Evolutionary conservation across 805 yeast species (phyloP).

Genomic region (Metschnikowia peoriensis): DNA sequence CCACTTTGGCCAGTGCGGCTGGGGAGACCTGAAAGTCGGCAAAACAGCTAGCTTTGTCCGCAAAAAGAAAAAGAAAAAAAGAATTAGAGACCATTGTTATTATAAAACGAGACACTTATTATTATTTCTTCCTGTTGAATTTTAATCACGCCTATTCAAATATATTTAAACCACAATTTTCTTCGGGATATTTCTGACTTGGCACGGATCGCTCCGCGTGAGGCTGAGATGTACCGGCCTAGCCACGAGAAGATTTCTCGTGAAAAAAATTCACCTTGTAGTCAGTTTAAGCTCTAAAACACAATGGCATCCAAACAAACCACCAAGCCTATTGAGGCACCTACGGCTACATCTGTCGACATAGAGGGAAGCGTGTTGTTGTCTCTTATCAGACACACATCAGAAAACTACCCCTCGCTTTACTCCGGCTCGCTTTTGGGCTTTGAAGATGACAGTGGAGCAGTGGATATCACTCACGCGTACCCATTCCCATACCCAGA

Average conservation of each 20-base stretch:
- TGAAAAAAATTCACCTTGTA: conserved; percentile 14
- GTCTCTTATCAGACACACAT: conserved; percentile 64
- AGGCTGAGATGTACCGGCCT: conserved; percentile 14
- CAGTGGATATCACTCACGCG: conserved; percentile 53
- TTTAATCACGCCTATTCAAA: no score
- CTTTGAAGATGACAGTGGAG: conserved; percentile 55
- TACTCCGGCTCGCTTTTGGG: conserved; percentile 75
- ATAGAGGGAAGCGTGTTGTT: conserved; percentile 53
- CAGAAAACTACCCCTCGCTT: conserved; percentile 59
- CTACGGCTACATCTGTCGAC: conserved; percentile 41
- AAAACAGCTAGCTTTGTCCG: neutral
- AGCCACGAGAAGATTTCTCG: conserved; percentile 13
- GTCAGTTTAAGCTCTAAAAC: neutral
- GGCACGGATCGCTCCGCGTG: neutral
- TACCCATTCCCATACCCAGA: conserved; percentile 70
- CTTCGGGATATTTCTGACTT: neutral
- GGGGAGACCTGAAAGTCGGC: neutral
- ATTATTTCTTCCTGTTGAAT: no score
- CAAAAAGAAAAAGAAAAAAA: neutral
- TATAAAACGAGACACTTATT: no score
- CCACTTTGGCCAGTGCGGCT: neutral
- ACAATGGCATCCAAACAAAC: conserved; percentile 18
- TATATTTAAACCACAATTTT: neutral
- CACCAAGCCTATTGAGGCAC: conserved; percentile 27
- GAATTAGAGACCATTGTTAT: no score